Base-by-base conservation (phyloP, 495 filamentous ascomycete species). In the Aspergillus nanangensis region DNA sequence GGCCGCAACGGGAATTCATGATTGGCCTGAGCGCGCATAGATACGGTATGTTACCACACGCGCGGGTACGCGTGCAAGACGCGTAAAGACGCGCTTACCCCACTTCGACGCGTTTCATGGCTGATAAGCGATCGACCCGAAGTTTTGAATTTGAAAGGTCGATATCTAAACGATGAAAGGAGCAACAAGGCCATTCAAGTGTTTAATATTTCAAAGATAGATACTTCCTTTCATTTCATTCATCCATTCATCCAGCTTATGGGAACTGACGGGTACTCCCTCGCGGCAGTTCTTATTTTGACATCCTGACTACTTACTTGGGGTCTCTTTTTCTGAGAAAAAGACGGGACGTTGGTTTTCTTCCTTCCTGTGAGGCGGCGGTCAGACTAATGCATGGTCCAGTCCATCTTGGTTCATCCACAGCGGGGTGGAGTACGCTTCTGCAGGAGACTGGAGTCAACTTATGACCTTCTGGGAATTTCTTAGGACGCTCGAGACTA, bases 351-450 rank as follows among this genome's bases (percentile, higher is more conserved):
- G 7, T 5, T 29, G 11, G 40, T 32, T 5, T 14, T 29, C 27
- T 29, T 39, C 19, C 14, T 40, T 14, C 23, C 37, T 8, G 31
- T 44, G 17, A 34, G 45, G 32, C 19, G 15, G 41, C 43, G 44
- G 42, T 40, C 46, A 18, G 24, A 43, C 55, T 58, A 58, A 58
- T 58, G 55, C 55, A 58, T 24, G 55, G n/a, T 47, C 53, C 45
- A 46, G 49, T 40, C 45, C 49, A 41, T 53, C 38, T 44, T 38
- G 41, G 42, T 51, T 51, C 48, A 37, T 46, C 38, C 45, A 34
- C 17, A 37, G 36, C 24, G 40, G 11, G 45, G 52, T 51, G 51
- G 45, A 50, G 51, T 33, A 47, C 44, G 37, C 38, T 54, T 49
- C 41, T 58, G 48, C 45, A 46, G 38, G 36, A 41, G 53, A 45